These are phyloP conservation scores for Trichosporon inkin DNA, from an alignment of 1,284 basidiomycete species.

Conservation along the genomic window DNA sequence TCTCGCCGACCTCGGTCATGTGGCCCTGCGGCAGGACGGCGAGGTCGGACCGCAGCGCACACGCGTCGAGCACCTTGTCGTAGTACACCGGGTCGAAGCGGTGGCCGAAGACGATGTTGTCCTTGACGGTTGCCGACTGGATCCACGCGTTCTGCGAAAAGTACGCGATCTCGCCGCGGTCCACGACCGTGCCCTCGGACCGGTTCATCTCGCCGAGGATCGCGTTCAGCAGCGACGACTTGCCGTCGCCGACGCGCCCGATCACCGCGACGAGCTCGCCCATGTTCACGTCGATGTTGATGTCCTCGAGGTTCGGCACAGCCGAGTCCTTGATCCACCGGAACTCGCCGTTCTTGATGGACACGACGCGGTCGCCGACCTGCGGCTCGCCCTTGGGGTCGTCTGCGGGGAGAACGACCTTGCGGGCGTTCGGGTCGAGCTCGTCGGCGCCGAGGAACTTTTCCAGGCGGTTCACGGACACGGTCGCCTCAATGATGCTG, in stretches of 20 bases:
- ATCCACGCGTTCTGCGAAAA: slow-evolving; percentile 89
- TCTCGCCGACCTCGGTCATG: slow-evolving; percentile 69
- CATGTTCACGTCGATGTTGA: slow-evolving; percentile 70
- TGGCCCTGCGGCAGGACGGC: slow-evolving; percentile 68
- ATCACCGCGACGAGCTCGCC: slow-evolving; percentile 84
- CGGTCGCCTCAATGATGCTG: slow-evolving; percentile 59
- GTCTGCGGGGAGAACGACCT: slow-evolving; percentile 50
- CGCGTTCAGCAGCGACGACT: slow-evolving; percentile 56
- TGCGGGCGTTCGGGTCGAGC: slow-evolving; percentile 70
- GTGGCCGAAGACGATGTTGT: slow-evolving; percentile 88
- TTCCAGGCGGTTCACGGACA: slow-evolving; percentile 76
- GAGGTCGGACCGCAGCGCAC: slow-evolving; percentile 77
- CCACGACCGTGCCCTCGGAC: slow-evolving; percentile 64
- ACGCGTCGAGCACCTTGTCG: slow-evolving; percentile 57
- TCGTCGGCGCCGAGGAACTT: slow-evolving; percentile 74
- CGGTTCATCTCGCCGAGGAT: slow-evolving; percentile 79
- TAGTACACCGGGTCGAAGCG: slow-evolving; percentile 65
- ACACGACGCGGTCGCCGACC: slow-evolving; percentile 70
- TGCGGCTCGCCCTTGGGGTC: slow-evolving; percentile 47
- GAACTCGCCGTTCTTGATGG: slow-evolving; percentile 70
- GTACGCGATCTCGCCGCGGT: slow-evolving; percentile 78
- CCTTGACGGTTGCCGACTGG: slow-evolving; percentile 72
- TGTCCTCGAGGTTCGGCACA: slow-evolving; percentile 68
- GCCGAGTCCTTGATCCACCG: slow-evolving; percentile 61
- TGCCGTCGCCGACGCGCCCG: slow-evolving; percentile 88